Conservation (phyloP, 768 basidiomycete genomes). For the Austroboletus eburneus region DNA sequence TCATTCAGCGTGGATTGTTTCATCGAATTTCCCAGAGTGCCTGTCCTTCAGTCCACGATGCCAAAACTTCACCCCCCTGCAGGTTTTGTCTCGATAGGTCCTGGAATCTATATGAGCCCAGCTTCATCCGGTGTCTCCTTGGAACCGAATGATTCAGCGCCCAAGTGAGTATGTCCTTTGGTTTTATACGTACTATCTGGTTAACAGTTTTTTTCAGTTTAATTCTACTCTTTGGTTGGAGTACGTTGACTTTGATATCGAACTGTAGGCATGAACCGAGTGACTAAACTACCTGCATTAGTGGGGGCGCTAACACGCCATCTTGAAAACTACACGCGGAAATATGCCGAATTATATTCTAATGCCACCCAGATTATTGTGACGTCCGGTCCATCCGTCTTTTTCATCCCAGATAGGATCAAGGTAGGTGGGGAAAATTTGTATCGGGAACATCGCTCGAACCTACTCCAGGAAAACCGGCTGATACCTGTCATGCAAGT, state of each 20-base stretch:
- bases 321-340: conserved; percentile 21
- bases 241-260: too few relatives aligned
- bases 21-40: too few relatives aligned
- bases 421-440: conserved; percentile 8
- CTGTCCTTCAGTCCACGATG: too few relatives aligned
- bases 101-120: conserved; percentile 14
- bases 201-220: conserved; percentile 10
- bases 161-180: conserved; percentile 18
- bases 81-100: conserved; percentile 16
- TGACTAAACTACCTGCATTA: too few relatives aligned
- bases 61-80: conserved; percentile 8
- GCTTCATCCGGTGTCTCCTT: background rate
- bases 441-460: background rate
- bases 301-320: conserved; percentile 28
- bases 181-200: background rate
- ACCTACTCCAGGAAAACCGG: conserved; percentile 14
- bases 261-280: too few relatives aligned
- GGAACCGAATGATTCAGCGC: conserved; percentile 8
- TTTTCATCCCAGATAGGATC: conserved; percentile 10
- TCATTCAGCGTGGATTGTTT: too few relatives aligned
- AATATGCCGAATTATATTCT: conserved; percentile 25
- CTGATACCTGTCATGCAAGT: conserved; percentile 21
- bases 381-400: conserved; percentile 16
- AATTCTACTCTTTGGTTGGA: conserved; percentile 30
- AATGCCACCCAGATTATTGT: conserved; percentile 26